Conservation (phyloP, 2,329 filamentous ascomycete genomes). For the Ceratocystis destructans region DNA sequence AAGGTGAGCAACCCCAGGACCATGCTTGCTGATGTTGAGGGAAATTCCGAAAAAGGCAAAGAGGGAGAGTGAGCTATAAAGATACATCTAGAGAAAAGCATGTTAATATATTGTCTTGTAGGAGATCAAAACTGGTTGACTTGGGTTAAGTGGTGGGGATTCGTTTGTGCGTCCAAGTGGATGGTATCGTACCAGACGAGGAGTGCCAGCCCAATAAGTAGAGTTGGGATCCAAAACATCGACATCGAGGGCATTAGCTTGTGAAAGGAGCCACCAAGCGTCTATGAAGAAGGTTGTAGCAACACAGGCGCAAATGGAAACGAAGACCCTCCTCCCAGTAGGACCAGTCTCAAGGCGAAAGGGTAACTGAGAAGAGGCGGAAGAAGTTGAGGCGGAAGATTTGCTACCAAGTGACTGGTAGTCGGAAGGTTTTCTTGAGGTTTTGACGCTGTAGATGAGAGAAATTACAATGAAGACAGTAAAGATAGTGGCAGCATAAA, state of each 20-base stretch:
- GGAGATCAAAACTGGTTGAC: no score
- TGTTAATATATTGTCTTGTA: neutral
- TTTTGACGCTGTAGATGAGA: constrained; percentile 2
- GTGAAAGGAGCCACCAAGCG: constrained; percentile 13
- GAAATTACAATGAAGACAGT: constrained; percentile 3
- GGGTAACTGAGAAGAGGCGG: constrained; percentile 5
- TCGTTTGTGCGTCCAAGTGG: neutral
- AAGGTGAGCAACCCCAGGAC: constrained; percentile 67
- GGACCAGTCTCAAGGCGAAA: constrained; percentile 16
- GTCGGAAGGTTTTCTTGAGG: neutral
- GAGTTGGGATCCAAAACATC: constrained; percentile 11
- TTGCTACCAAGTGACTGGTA: neutral
- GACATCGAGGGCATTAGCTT: constrained; percentile 7
- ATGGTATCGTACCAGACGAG: constrained; percentile 15
- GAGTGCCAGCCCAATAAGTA: constrained; percentile 10
- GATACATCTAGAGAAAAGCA: constrained; percentile 8
- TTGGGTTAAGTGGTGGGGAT: neutral
- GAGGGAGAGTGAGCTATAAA: constrained; percentile 13
- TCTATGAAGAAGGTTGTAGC: constrained; percentile 11
- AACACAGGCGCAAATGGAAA: constrained; percentile 9
- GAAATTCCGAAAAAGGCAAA: constrained; percentile 15
- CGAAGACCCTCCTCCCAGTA: constrained; percentile 13
- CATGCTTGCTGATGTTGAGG: constrained; percentile 24
- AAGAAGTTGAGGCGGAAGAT: neutral
- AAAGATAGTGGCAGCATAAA: constrained; percentile 1